Base-by-base conservation (phyloP, 192 early-diverging fungal genomes). In the Coemansia erecta region DNA sequence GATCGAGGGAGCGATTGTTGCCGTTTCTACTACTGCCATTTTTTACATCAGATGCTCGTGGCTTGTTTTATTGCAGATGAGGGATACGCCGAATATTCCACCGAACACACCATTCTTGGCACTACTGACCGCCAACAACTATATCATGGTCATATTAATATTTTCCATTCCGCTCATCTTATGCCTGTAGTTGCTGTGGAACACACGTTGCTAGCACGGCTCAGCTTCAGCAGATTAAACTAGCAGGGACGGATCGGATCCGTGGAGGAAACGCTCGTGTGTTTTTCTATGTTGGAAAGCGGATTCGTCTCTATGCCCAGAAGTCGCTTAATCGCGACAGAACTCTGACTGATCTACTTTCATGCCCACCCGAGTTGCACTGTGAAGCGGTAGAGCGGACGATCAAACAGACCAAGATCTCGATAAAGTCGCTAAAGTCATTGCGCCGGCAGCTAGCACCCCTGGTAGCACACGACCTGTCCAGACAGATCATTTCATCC, bases 231-330 rank as follows among this genome's bases (percentile, higher is more conserved):
- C 66, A 65, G 26, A 56, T 89, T 52, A 88, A 88, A 56, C 66
- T 92, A 13, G 70, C 85, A 5, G 83, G 83, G 43, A 83, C 83
- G 0, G 85, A 85, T 56, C 84, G 81, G 40, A 75, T 90, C 26
- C 80, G 88, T 5, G 85, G 88, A 28, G 80, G 73, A 23, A 87
- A 89, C 65, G 74, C 66, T 21, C 81, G 87, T 5, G 46, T 91
- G 24, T 89, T 81, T 76, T 91, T 91, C 72, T 77, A 84, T 2
- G 79, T 84, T 18, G 90, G 90, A 18, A 74, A 82, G 23, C 80
- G 90, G 9, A 86, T 88, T 19, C 18, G 59, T 6, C 10, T 28
- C 19, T 69, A 69, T 19, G 60, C 66, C 19, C 53, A 57, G 37
- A 21, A 26, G 23, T 41, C 66, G 22, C 42, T 69, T 11, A 26